Percentiles rank a stretch among this genome's conserved stretches.
Evolutionary conservation across 2,329 filamentous ascomycete genomes (phyloP).

Genomic region (Aureobasidium vineae): DNA sequence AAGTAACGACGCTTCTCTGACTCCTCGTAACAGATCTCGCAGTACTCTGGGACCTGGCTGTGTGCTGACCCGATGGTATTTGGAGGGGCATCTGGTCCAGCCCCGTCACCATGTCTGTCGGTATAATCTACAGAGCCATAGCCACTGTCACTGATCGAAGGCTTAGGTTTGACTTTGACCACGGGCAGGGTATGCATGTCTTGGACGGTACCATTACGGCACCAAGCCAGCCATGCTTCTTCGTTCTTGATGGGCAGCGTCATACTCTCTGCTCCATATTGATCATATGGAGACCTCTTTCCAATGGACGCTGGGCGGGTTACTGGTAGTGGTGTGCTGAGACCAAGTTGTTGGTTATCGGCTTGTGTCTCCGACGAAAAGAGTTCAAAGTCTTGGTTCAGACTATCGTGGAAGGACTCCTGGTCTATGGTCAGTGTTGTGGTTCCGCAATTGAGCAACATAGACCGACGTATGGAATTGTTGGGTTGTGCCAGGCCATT

Average conservation of each 20-base stretch:
- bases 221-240: constrained; percentile 8
- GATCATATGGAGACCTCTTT: not conserved
- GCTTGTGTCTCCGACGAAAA: not conserved
- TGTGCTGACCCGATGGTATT: not conserved
- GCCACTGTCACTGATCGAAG: constrained; percentile 12
- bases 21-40: constrained; percentile 11
- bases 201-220: not conserved
- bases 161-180: not conserved
- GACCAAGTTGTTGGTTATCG: not conserved
- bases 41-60: not conserved
- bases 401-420: not conserved
- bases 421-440: not conserved
- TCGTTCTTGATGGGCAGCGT: not conserved
- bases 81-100: not conserved
- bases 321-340: not conserved
- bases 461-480: not conserved
- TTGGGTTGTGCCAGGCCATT: constrained; percentile 16
- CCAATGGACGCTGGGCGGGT: not conserved
- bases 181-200: not conserved
- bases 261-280: not conserved
- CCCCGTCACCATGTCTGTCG: not conserved
- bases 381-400: constrained; percentile 14
- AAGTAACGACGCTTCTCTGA: constrained; percentile 14
- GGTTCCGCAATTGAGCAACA: not conserved
- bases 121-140: constrained; percentile 8